Evolutionary conservation across 2,329 filamentous ascomycete genomes (phyloP).

Genomic region (Cercospora canescens): DNA sequence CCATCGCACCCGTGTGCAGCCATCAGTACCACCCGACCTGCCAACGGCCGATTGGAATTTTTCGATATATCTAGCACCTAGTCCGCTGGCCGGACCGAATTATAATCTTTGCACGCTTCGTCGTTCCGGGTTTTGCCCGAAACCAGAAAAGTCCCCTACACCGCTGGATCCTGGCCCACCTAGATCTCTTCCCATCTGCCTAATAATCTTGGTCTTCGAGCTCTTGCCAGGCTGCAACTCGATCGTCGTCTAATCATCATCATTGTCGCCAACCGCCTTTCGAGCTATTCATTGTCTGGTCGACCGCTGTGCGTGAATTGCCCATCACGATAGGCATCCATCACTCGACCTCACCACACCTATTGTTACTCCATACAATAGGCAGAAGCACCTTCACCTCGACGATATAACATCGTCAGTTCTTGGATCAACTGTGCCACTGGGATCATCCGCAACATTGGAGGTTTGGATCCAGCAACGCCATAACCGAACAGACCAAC

Average conservation of each 20-base stretch:
- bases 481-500: constrained; percentile 20
- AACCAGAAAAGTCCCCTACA: constrained; percentile 30
- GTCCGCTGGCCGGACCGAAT: constrained; percentile 37
- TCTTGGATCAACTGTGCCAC: constrained; percentile 15
- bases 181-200: constrained; percentile 25
- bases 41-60: constrained; percentile 18
- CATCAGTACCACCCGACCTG: constrained; percentile 28
- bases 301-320: constrained; percentile 30
- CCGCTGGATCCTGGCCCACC: constrained; percentile 29
- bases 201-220: constrained; percentile 30
- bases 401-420: constrained; percentile 11
- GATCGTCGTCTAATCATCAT: constrained; percentile 31
- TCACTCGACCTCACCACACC: constrained; percentile 13
- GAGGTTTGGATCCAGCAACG: constrained; percentile 12
- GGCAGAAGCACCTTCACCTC: constrained; percentile 18
- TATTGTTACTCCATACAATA: constrained; percentile 35
- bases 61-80: constrained; percentile 28
- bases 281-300: constrained; percentile 33
- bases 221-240: constrained; percentile 34
- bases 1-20: constrained; percentile 24
- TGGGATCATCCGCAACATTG: constrained; percentile 16
- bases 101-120: constrained; percentile 28
- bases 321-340: constrained; percentile 29
- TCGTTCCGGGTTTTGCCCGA: constrained; percentile 26
- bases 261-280: constrained; percentile 17